phyloP scores from a whole-genome alignment of 1,284 basidiomycete genomes.

The Chondrostereum purpureum region DNA sequence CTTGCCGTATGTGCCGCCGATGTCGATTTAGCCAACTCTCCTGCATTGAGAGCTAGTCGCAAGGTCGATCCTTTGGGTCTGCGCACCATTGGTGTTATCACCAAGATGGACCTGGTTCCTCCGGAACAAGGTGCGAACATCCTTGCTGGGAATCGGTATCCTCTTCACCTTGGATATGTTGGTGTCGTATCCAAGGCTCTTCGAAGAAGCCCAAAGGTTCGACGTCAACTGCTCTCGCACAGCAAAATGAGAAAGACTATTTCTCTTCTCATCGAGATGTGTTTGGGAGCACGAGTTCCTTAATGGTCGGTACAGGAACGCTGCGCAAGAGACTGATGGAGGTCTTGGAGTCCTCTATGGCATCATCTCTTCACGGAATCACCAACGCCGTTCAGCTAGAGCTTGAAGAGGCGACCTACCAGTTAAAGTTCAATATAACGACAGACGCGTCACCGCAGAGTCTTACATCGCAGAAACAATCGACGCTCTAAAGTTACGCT shows the following conservation, averaged over 20 bases:
- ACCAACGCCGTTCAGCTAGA: conserved; percentile 96
- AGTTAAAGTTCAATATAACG: conserved; percentile 99
- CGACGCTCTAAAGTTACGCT: conserved; percentile 86
- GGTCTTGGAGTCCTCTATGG: conserved; percentile 96
- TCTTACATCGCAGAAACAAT: conserved; percentile 97
- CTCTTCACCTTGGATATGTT: conserved; percentile 95
- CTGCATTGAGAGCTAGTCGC: conserved; percentile 87
- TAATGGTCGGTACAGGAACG: conserved; percentile 89
- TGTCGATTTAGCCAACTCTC: conserved; percentile 97
- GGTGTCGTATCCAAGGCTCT: conserved; percentile 90
- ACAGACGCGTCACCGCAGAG: conserved; percentile 89
- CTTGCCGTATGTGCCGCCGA: conserved; percentile 97
- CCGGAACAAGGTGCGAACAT: conserved; percentile 81
- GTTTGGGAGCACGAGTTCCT: conserved; percentile 61
- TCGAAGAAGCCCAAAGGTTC: conserved; percentile 38
- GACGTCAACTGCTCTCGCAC: conserved; percentile 46
- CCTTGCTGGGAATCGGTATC: conserved; percentile 88
- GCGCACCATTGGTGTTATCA: conserved; percentile 95
- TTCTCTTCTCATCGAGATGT: conserved; percentile 70
- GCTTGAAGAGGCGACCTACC: conserved; percentile 93
- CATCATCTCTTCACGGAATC: conserved; percentile 89
- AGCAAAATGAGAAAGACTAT: conserved; percentile 74
- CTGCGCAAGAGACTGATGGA: conserved; percentile 89
- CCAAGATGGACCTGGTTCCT: conserved; percentile 97
- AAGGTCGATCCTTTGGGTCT: conserved; percentile 93